A percentile compares a stretch with the other conserved stretches of the same genome.
These are phyloP conservation scores for Fonsecaea multimorphosa DNA, from an alignment of 2,329 filamentous ascomycete genomes.

Conservation along the genomic window DNA sequence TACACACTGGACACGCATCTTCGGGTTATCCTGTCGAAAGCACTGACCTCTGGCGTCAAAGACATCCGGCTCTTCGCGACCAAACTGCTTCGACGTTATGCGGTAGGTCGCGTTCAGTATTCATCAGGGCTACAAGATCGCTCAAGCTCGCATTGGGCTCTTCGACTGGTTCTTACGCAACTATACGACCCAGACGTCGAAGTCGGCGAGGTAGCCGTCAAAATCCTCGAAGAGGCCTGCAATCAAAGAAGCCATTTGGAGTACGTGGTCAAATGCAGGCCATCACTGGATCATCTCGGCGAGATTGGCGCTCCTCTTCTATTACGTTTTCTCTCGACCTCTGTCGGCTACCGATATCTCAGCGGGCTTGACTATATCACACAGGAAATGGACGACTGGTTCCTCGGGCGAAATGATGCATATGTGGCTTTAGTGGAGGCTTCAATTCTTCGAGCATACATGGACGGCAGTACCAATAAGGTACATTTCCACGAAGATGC, in stretches of 20 bases:
- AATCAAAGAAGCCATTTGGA: slow-evolving; percentile 90
- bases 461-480: slow-evolving; percentile 55
- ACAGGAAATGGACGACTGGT: slow-evolving; percentile 99
- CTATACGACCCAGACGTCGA: slow-evolving; percentile 97
- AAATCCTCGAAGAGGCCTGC: slow-evolving; percentile 96
- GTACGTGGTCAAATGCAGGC: slow-evolving; percentile 94
- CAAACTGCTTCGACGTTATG: slow-evolving; percentile 84
- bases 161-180: slow-evolving; percentile 95
- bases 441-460: slow-evolving; percentile 85
- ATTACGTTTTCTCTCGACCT: slow-evolving; percentile 90
- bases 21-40: slow-evolving; percentile 89
- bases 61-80: slow-evolving; percentile 90
- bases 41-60: slow-evolving; percentile 87
- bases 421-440: slow-evolving; percentile 95
- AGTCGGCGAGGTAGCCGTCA: slow-evolving; percentile 93
- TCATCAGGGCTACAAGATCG: slow-evolving; percentile 47
- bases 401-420: slow-evolving; percentile 92
- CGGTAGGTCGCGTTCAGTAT: slow-evolving; percentile 62
- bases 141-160: slow-evolving; percentile 89
- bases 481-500: slow-evolving; percentile 59
- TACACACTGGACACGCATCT: slow-evolving; percentile 88
- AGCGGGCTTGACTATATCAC: slow-evolving; percentile 98
- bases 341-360: slow-evolving; percentile 95
- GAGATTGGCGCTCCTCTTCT: slow-evolving; percentile 95
- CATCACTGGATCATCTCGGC: slow-evolving; percentile 90